Conservation (phyloP, 1,284 basidiomycete species). For the Leccinum solheimii region DNA sequence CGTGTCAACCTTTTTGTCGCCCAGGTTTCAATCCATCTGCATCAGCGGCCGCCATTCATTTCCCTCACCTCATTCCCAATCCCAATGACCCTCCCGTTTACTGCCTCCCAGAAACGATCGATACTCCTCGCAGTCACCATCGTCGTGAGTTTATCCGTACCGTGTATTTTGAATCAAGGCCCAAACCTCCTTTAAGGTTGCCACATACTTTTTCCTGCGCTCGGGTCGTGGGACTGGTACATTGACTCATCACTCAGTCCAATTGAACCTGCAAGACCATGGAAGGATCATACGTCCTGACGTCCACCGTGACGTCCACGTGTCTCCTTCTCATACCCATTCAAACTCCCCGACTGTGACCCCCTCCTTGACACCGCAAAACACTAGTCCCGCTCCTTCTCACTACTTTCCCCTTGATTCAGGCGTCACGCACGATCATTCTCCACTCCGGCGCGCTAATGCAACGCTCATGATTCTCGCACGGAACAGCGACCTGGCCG, state of each 20-base stretch:
- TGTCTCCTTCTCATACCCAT: neutral
- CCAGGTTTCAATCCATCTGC: neutral
- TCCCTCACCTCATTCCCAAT: neutral
- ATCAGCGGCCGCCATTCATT: neutral
- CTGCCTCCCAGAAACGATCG: constrained; percentile 34
- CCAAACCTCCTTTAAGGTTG: constrained; percentile 12
- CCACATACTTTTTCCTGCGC: constrained; percentile 26
- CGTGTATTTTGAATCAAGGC: neutral
- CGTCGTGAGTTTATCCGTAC: constrained; percentile 19
- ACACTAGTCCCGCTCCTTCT: constrained; percentile 4
- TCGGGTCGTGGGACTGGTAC: constrained; percentile 6
- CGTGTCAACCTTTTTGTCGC: neutral
- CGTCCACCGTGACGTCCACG: neutral
- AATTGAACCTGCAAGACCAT: neutral
- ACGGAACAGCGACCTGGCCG: constrained; percentile 47
- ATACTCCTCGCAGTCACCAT: constrained; percentile 29
- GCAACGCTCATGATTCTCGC: constrained; percentile 36
- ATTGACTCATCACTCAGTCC: constrained; percentile 3
- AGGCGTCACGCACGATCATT: neutral
- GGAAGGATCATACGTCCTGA: neutral
- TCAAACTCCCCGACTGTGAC: neutral
- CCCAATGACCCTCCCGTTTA: constrained; percentile 27
- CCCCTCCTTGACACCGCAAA: neutral
- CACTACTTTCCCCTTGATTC: constrained; percentile 9
- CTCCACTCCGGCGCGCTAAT: constrained; percentile 30